Conservation (phyloP, 805 yeast genomes). For the Pichia cephalocereana region DNA sequence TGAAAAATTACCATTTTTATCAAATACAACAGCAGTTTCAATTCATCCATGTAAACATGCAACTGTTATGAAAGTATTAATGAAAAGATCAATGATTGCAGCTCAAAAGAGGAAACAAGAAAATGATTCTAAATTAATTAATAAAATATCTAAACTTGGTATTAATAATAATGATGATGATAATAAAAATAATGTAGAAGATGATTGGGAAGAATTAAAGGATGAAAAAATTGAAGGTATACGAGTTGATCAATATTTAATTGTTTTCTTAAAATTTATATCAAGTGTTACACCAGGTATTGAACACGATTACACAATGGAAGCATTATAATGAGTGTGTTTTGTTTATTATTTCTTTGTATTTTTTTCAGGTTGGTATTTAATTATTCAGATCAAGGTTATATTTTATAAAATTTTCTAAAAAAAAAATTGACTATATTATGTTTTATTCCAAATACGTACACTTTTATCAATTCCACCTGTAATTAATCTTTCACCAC, state of each 20-base stretch:
- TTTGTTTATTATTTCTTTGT: too few relatives aligned
- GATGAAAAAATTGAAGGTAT: conserved; percentile 29
- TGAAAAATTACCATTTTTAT: conserved; percentile 80
- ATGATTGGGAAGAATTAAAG: conserved; percentile 19
- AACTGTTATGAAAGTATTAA: conserved; percentile 81
- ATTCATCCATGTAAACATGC: conserved; percentile 97
- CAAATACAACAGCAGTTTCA: conserved; percentile 68
- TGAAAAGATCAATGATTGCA: conserved; percentile 61
- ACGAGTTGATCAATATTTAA: conserved; percentile 83
- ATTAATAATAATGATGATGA: conserved; percentile 5
- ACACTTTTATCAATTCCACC: conserved; percentile 88
- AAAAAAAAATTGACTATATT: neutral
- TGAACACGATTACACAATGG: conserved; percentile 98
- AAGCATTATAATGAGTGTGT: conserved; percentile 47
- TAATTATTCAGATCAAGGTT: too few relatives aligned
- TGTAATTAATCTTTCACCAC: conserved; percentile 74
- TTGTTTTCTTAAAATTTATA: conserved; percentile 86
- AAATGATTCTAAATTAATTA: conserved; percentile 12
- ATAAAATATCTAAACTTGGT: conserved; percentile 12
- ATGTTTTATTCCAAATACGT: conserved; percentile 49
- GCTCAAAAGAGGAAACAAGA: conserved; percentile 16
- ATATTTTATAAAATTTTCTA: too few relatives aligned
- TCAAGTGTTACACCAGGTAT: conserved; percentile 97
- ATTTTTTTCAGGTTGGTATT: too few relatives aligned
- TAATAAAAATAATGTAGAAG: conserved; percentile 11